Percentiles rank a stretch among this genome's conserved stretches.
Evolutionary conservation across 805 yeast genomes (phyloP).

Genomic region (Maudiozyma saulgeensis): DNA sequence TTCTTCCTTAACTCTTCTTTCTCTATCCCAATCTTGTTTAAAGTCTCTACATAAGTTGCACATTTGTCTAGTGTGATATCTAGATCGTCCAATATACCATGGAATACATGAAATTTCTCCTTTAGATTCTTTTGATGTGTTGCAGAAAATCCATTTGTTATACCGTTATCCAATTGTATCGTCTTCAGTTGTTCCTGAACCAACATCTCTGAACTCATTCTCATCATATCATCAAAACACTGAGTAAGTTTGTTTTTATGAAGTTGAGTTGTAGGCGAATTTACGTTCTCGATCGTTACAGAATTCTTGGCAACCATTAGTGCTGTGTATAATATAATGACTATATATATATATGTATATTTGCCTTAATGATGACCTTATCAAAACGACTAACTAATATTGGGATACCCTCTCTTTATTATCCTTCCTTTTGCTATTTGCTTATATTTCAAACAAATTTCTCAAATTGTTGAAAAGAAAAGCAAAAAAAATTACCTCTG

Average conservation of each 20-base stretch:
- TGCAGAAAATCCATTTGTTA: slow-evolving; percentile 20
- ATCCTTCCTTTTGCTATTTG: no score
- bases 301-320: slow-evolving; percentile 5
- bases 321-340: background rate
- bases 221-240: slow-evolving; percentile 28
- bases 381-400: no score
- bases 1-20: slow-evolving; percentile 20
- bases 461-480: no score
- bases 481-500: background rate
- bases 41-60: slow-evolving; percentile 21
- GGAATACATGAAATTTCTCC: slow-evolving; percentile 23
- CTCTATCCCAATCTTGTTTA: slow-evolving; percentile 22
- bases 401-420: no score
- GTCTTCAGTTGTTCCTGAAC: slow-evolving; percentile 29
- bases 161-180: slow-evolving; percentile 21
- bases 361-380: no score
- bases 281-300: slow-evolving; percentile 1
- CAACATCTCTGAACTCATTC: slow-evolving; percentile 27
- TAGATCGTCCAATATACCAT: slow-evolving; percentile 25
- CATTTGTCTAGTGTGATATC: slow-evolving; percentile 22
- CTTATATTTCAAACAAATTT: no score
- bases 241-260: slow-evolving; percentile 22
- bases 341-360: background rate
- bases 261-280: background rate
- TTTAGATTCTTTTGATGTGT: slow-evolving; percentile 19